These are phyloP conservation scores for Aspergillus arachidicola DNA, from an alignment of 2,329 filamentous ascomycete species.

Conservation along the genomic window DNA sequence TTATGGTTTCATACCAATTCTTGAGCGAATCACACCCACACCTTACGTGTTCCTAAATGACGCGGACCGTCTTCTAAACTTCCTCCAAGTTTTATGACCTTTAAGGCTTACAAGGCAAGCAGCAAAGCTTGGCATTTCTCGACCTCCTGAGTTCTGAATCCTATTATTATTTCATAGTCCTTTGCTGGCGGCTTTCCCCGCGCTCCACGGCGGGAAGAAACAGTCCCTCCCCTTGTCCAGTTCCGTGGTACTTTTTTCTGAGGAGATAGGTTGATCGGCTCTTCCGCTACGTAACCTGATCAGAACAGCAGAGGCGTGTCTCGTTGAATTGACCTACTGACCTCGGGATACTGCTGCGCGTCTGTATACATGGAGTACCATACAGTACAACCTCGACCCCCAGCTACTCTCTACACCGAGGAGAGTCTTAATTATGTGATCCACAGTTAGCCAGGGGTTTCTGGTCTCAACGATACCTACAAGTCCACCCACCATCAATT, in stretches of 20 bases:
- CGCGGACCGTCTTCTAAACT: background rate
- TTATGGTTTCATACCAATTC: background rate
- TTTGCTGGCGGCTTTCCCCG: conserved; percentile 12
- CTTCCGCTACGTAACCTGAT: background rate
- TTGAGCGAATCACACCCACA: background rate
- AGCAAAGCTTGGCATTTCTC: conserved; percentile 1
- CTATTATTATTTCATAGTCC: background rate
- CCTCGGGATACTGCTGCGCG: background rate
- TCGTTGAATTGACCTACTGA: background rate
- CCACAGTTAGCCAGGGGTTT: background rate
- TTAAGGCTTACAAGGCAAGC: background rate
- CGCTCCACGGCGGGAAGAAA: conserved; percentile 14
- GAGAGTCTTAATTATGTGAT: background rate
- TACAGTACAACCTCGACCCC: background rate
- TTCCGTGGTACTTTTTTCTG: background rate
- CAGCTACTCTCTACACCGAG: background rate
- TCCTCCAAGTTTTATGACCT: background rate
- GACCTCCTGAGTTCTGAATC: background rate
- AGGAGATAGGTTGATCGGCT: background rate
- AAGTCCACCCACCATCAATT: background rate
- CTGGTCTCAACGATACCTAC: background rate
- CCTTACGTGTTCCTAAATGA: conserved; percentile 4
- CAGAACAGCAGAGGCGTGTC: too few species aligned
- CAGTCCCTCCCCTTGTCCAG: conserved; percentile 45
- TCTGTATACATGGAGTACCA: background rate